phyloP scores from a whole-genome alignment of 2,329 filamentous ascomycete genomes.

The Helminthosporium solani region DNA sequence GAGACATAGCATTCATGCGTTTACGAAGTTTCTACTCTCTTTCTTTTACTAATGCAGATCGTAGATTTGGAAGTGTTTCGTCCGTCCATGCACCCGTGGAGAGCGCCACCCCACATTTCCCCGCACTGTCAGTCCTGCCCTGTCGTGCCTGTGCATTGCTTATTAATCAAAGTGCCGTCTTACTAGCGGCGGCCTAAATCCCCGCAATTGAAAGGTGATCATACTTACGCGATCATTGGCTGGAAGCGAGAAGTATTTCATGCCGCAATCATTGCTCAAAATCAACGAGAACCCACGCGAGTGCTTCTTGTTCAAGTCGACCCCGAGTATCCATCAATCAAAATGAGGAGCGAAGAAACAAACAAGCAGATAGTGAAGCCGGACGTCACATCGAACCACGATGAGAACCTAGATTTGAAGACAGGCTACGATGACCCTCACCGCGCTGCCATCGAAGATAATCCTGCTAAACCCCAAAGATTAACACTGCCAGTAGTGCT shows the following conservation, averaged over 20 bases:
- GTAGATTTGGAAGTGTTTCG: too few species aligned
- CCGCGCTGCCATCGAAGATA: slow-evolving; percentile 17
- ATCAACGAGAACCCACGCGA: too few species aligned
- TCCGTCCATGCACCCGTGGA: not conserved
- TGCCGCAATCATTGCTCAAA: too few species aligned
- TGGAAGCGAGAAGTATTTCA: too few species aligned
- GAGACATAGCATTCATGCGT: too few species aligned
- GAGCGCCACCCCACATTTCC: slow-evolving; percentile 8
- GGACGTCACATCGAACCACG: not conserved
- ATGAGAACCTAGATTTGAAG: slow-evolving; percentile 4
- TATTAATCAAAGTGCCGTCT: not conserved
- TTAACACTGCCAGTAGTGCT: slow-evolving; percentile 15
- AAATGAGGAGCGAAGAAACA: slow-evolving; percentile 2
- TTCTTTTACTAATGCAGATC: too few species aligned
- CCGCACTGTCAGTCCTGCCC: slow-evolving; percentile 3
- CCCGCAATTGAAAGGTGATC: not conserved
- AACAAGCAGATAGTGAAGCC: not conserved
- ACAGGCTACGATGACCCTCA: slow-evolving; percentile 16
- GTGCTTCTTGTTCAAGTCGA: too few species aligned
- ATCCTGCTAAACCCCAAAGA: slow-evolving; percentile 13
- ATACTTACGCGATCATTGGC: not conserved
- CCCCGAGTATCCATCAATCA: not conserved
- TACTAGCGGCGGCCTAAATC: not conserved
- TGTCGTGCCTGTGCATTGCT: too few species aligned
- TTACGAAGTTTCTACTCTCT: too few species aligned